A percentile compares a stretch with the other conserved stretches of the same genome.
phyloP scores from a whole-genome alignment of 805 yeast genomes.

The Ogataea wickerhamii region DNA sequence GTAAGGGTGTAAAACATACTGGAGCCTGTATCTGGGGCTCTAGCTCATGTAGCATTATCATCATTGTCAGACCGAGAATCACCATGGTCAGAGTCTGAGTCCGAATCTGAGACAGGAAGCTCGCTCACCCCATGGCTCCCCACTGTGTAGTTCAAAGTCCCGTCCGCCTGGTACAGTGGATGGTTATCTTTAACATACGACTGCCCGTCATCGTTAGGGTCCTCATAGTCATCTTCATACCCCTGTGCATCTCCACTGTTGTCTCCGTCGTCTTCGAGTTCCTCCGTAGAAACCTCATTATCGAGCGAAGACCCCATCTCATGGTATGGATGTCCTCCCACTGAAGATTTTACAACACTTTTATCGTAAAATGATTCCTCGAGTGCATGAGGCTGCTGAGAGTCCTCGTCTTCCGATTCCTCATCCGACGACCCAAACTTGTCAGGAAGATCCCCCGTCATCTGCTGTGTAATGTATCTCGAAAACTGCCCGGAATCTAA shows the following conservation, averaged over 20 bases:
- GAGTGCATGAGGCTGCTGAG: conserved; percentile 6
- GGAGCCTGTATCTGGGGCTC: no score
- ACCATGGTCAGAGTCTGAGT: conserved; percentile 23
- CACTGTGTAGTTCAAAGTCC: conserved; percentile 26
- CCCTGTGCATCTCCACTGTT: neutral
- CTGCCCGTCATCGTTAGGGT: conserved; percentile 79
- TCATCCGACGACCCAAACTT: conserved; percentile 53
- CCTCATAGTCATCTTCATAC: conserved; percentile 59
- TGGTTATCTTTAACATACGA: conserved; percentile 61
- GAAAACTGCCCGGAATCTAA: conserved; percentile 51
- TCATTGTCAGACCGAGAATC: no score
- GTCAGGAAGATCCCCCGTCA: conserved; percentile 50
- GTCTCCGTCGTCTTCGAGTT: conserved; percentile 34
- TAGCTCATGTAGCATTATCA: no score
- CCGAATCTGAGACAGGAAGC: conserved; percentile 21
- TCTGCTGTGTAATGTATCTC: conserved; percentile 74
- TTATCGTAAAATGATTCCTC: conserved; percentile 14
- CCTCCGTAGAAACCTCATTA: conserved; percentile 66
- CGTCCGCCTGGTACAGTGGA: conserved; percentile 54
- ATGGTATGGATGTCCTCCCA: conserved; percentile 35
- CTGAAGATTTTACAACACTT: conserved; percentile 22
- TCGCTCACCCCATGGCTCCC: conserved; percentile 18
- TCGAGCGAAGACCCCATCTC: conserved; percentile 33
- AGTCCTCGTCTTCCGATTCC: conserved; percentile 51
- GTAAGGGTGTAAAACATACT: no score